Conservation (phyloP, 2,329 filamentous ascomycete species). For the Diaporthe helianthi region DNA sequence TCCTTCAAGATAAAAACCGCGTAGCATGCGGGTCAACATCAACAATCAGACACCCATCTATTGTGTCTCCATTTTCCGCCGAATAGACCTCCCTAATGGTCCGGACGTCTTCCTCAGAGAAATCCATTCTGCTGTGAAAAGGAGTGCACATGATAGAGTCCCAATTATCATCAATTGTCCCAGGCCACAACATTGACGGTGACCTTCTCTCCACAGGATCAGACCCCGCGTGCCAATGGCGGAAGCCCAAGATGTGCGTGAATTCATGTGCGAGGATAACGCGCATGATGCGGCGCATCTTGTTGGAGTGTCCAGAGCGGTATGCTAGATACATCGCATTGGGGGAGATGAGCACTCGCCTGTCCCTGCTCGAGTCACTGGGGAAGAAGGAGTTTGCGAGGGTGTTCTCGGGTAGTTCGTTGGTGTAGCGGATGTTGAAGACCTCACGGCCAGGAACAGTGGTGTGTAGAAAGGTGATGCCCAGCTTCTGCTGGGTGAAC, state of each 20-base stretch:
- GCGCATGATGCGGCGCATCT: too few species aligned
- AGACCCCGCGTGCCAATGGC: background rate
- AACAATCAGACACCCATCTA: background rate
- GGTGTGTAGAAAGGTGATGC: background rate
- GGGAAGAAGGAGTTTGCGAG: background rate
- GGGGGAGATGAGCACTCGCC: background rate
- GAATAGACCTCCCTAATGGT: background rate
- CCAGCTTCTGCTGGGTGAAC: background rate
- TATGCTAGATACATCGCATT: background rate
- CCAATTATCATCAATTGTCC: background rate
- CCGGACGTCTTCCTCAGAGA: background rate
- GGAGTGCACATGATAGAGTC: background rate
- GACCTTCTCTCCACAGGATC: background rate
- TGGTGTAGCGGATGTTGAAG: background rate
- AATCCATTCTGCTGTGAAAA: background rate
- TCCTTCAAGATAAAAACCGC: too few species aligned
- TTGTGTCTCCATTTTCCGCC: background rate
- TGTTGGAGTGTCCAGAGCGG: too few species aligned
- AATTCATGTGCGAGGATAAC: background rate
- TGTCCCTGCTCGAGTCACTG: background rate
- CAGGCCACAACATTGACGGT: background rate
- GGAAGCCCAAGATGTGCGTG: background rate
- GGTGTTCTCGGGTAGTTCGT: too few species aligned
- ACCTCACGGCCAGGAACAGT: too few species aligned
- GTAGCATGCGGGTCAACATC: background rate